phyloP scores from a whole-genome alignment of 1,139 yeast species.

The Ogataea hybrid region DNA sequence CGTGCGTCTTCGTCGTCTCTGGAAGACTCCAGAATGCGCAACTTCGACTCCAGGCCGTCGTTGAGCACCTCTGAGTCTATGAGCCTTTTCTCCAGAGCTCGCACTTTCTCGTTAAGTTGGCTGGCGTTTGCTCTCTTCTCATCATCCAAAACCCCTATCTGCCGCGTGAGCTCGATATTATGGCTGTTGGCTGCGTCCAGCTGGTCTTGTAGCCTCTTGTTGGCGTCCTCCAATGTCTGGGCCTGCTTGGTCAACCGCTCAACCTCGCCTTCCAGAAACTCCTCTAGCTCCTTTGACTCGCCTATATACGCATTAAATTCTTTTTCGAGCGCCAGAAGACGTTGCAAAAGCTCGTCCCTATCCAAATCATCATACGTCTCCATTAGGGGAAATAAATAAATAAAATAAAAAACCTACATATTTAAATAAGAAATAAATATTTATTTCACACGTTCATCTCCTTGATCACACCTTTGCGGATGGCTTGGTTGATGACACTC shows the following conservation, averaged over 20 bases:
- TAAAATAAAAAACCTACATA: slow-evolving; percentile 1
- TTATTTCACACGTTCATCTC: slow-evolving; percentile 12
- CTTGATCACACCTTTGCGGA: slow-evolving; percentile 20
- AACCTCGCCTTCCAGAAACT: slow-evolving; percentile 25
- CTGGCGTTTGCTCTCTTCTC: background rate
- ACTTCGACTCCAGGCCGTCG: slow-evolving; percentile 24
- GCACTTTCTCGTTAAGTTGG: slow-evolving; percentile 4
- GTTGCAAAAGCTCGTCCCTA: slow-evolving; percentile 19
- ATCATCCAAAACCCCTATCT: slow-evolving; percentile 4
- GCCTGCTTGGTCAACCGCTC: slow-evolving; percentile 7
- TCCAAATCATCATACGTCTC: slow-evolving; percentile 10
- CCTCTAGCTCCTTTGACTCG: slow-evolving; percentile 29
- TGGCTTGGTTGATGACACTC: slow-evolving; percentile 57
- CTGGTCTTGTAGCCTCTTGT: slow-evolving; percentile 1
- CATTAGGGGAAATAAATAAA: slow-evolving; percentile 3
- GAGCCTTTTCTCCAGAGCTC: slow-evolving; percentile 8
- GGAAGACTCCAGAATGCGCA: slow-evolving; percentile 18
- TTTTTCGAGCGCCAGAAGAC: slow-evolving; percentile 21
- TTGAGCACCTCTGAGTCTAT: slow-evolving; percentile 24
- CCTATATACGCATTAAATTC: slow-evolving; percentile 22
- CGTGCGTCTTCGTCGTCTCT: slow-evolving; percentile 13
- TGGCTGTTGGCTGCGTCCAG: background rate
- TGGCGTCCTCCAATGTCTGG: background rate
- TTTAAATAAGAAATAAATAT: slow-evolving; percentile 1
- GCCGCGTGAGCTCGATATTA: slow-evolving; percentile 8